A percentile compares a stretch with the other conserved stretches of the same genome.
phyloP scores from a whole-genome alignment of 441 rosid genomes.

The Erodium texanum region DNA sequence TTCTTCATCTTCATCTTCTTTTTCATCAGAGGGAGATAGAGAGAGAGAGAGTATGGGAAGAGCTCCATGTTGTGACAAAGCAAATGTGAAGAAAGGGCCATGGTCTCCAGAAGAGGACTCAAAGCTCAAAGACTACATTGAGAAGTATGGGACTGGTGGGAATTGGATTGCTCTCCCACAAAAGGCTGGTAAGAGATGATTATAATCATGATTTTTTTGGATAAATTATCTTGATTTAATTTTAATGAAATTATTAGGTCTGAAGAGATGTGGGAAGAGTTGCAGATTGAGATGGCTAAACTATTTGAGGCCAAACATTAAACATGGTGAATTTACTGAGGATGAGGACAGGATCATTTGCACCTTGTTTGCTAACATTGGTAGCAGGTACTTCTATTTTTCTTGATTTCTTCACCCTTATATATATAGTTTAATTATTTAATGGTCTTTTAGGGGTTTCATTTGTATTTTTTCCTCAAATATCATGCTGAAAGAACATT shows the following conservation, averaged over 20 bases:
- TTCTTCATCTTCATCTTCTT: too few relatives aligned
- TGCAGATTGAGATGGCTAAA: constrained; percentile 71
- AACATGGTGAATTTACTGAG: constrained; percentile 62
- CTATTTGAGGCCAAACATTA: constrained; percentile 66
- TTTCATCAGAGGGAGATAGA: constrained; percentile 13
- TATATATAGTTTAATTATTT: not conserved
- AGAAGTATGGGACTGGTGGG: constrained; percentile 24
- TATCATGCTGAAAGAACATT: constrained; percentile 6
- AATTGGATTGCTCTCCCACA: constrained; percentile 63
- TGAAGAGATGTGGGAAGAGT: constrained; percentile 71
- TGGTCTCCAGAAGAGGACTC: constrained; percentile 59
- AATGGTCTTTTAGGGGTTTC: not conserved
- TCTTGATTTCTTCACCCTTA: not conserved
- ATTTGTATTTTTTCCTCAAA: not conserved
- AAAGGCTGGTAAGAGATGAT: constrained; percentile 42
- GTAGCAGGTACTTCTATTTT: constrained; percentile 45
- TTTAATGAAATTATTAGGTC: constrained; percentile 23
- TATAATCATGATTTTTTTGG: not conserved
- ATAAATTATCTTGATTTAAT: not conserved
- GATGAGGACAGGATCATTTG: constrained; percentile 55
- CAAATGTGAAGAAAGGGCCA: constrained; percentile 60
- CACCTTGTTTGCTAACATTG: constrained; percentile 49
- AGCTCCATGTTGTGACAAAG: constrained; percentile 65
- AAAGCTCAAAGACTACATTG: not conserved
- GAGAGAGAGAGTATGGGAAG: constrained; percentile 36